Evolutionary conservation across 805 yeast genomes (phyloP).

Genomic region (Yamadazyma akitaensis): DNA sequence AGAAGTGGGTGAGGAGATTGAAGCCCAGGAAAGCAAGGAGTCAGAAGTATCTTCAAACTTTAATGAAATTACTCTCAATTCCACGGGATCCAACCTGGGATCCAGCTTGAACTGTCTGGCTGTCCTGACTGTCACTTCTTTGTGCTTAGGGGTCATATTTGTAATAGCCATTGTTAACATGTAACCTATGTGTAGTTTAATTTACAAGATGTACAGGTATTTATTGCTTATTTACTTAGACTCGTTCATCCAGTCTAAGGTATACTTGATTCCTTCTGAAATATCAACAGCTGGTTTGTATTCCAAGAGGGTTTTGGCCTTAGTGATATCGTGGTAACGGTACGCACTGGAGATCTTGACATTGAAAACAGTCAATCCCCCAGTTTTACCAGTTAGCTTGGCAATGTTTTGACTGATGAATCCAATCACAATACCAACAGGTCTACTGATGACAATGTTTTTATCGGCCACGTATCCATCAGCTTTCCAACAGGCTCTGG

Average conservation of each 20-base stretch:
- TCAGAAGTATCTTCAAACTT: neutral
- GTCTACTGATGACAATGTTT: slow-evolving; percentile 65
- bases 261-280: slow-evolving; percentile 74
- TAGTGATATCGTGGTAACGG: slow-evolving; percentile 87
- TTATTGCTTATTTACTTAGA: slow-evolving; percentile 7
- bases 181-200: neutral
- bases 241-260: slow-evolving; percentile 89
- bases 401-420: slow-evolving; percentile 75
- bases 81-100: neutral
- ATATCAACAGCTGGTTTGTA: slow-evolving; percentile 77
- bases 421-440: slow-evolving; percentile 79
- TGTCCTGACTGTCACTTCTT: neutral
- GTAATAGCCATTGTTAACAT: neutral
- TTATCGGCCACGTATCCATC: slow-evolving; percentile 78
- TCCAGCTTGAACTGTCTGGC: neutral
- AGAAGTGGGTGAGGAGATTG: neutral
- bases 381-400: slow-evolving; percentile 71
- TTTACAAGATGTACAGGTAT: neutral
- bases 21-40: neutral
- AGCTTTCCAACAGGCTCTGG: slow-evolving; percentile 95
- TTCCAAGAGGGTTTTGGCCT: slow-evolving; percentile 75
- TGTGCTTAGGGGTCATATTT: neutral
- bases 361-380: slow-evolving; percentile 94
- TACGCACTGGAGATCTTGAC: slow-evolving; percentile 89
- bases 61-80: neutral